Conservation (phyloP, 148 eudicot species). For the Arbutus unedo region DNA sequence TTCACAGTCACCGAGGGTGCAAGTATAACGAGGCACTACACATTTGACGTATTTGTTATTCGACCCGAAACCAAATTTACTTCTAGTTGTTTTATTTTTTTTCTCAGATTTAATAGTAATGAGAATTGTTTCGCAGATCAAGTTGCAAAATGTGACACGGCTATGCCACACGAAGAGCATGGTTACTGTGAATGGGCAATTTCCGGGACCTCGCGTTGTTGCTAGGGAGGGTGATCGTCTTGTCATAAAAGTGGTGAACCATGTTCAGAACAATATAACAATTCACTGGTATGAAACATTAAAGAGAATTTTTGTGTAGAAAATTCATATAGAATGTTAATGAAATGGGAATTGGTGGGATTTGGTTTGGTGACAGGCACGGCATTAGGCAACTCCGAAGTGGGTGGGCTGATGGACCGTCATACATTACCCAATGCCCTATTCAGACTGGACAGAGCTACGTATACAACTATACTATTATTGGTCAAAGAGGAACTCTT, state of each 20-base stretch:
- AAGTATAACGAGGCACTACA: conserved; percentile 31
- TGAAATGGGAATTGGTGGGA: background rate
- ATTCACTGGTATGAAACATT: conserved; percentile 42
- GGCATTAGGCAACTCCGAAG: conserved; percentile 45
- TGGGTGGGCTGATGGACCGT: conserved; percentile 71
- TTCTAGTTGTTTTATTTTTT: background rate
- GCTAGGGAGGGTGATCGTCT: conserved; percentile 54
- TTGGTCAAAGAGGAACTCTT: conserved; percentile 53
- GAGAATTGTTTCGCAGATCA: conserved; percentile 22
- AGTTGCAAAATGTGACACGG: conserved; percentile 46
- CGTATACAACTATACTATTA: conserved; percentile 51
- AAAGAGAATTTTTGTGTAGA: background rate
- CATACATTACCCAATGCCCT: conserved; percentile 59
- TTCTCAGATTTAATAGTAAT: background rate
- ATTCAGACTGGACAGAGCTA: conserved; percentile 60
- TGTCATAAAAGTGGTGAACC: conserved; percentile 36
- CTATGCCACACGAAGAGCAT: conserved; percentile 55
- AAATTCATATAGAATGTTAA: background rate
- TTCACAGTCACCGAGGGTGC: conserved; percentile 7
- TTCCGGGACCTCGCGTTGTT: conserved; percentile 48
- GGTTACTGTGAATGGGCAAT: conserved; percentile 48
- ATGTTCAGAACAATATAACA: conserved; percentile 40
- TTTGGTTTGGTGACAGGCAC: conserved; percentile 36
- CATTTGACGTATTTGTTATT: conserved; percentile 26
- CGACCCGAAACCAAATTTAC: background rate